phyloP scores from a whole-genome alignment of 768 basidiomycete species.

The Boletus rufocinnamomeus region DNA sequence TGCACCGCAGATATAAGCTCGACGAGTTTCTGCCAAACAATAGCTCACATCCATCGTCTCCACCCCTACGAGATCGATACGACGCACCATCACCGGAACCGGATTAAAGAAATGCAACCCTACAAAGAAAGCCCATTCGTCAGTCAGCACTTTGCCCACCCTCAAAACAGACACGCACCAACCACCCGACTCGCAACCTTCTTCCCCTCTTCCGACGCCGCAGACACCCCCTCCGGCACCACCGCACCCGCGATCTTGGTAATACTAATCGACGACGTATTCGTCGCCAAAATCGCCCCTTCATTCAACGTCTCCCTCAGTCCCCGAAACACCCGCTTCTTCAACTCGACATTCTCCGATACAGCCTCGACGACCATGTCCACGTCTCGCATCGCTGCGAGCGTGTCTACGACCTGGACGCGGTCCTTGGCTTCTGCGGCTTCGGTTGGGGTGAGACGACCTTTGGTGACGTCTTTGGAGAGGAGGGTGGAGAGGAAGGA shows the following conservation, averaged over 20 bases:
- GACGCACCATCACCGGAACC: slow-evolving; percentile 88
- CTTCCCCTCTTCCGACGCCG: slow-evolving; percentile 65
- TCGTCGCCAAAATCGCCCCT: slow-evolving; percentile 81
- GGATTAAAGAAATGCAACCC: slow-evolving; percentile 96
- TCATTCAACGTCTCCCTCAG: slow-evolving; percentile 70
- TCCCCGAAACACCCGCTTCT: slow-evolving; percentile 71
- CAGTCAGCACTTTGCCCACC: background rate
- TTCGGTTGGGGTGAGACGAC: slow-evolving; percentile 63
- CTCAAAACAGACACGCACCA: slow-evolving; percentile 49
- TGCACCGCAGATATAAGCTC: slow-evolving; percentile 93
- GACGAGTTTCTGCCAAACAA: slow-evolving; percentile 71
- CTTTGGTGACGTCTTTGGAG: slow-evolving; percentile 87
- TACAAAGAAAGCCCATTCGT: slow-evolving; percentile 28
- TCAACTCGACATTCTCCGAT: slow-evolving; percentile 79
- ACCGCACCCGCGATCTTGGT: slow-evolving; percentile 90
- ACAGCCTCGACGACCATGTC: slow-evolving; percentile 96
- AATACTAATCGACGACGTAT: slow-evolving; percentile 93
- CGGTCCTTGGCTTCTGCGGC: slow-evolving; percentile 74
- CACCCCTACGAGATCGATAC: background rate
- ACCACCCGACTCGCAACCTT: slow-evolving; percentile 74
- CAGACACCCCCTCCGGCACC: slow-evolving; percentile 54
- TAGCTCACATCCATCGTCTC: background rate
- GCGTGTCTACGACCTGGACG: slow-evolving; percentile 59
- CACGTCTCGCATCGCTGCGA: slow-evolving; percentile 69
- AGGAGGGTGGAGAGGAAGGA: slow-evolving; percentile 78